Evolutionary conservation across 2,329 filamentous ascomycete genomes (phyloP), one percentile per base, ranked within the genome.

Genomic region (Aspergillus chevalieri): DNA sequence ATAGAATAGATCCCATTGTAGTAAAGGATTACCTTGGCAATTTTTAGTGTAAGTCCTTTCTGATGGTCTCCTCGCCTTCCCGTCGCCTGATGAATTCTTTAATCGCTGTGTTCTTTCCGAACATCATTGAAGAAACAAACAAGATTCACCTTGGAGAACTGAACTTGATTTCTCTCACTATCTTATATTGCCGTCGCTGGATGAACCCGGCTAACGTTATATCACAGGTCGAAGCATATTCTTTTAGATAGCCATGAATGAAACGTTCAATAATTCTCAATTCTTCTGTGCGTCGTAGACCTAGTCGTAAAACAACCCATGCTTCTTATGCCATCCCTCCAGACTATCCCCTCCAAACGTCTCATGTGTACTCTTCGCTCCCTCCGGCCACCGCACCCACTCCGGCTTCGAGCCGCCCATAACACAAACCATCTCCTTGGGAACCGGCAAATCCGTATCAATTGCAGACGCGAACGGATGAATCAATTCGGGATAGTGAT

Each of bases 101-200:
- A 76, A 76, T 81, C 76, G 78, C 80, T 83, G 79, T 82, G 78
- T 82, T 83, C 77, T 82, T 81, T 71, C 80, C 67, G 79, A 82
- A 71, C 64, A 64, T 71, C 72, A 60, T 78, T 83, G 80, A 80
- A 72, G 79, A 82, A 72, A 78, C 65, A 75, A 66, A 57, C 56
- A 63, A 69, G 67, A 60, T 77, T 81, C 79, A 83, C 78, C 78
- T 83, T 83, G 80, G 80, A 83, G 80, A 83, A 75, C 80, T 83
- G 80, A 83, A 47, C 44, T 53, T 53, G 44, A 26, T 43, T 44
- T 47, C 41, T 49, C 19, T 43, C 41, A 50, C 47, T 44, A 44
- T 49, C 43, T 45, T 50, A 24, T 54, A 39, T 47, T 42, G 22
- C 36, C 43, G 39, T 15, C 9, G 12, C 33, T 10, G 17, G 46